Percentiles rank a stretch among this genome's conserved stretches.
phyloP scores from a whole-genome alignment of 306 rosid species.

The Fragaria iinumae region DNA sequence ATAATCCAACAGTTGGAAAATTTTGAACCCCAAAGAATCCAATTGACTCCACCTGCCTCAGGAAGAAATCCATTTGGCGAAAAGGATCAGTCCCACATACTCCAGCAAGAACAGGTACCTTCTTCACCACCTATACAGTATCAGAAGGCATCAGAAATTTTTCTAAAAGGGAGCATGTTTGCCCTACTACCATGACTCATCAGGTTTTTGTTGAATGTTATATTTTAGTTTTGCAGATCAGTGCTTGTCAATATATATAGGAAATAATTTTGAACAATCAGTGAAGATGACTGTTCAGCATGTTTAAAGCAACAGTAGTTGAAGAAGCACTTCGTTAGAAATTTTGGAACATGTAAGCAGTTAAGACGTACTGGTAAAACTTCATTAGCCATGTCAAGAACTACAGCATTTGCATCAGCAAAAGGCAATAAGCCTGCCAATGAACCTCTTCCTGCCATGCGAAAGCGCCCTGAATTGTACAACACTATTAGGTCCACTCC shows the following conservation, averaged over 20 bases:
- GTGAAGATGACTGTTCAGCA: neutral
- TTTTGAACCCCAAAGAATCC: slow-evolving; percentile 93
- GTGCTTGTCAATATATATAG: neutral
- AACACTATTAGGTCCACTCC: slow-evolving; percentile 84
- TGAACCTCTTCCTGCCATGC: slow-evolving; percentile 97
- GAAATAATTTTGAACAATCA: neutral
- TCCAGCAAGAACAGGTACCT: slow-evolving; percentile 88
- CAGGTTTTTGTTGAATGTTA: neutral
- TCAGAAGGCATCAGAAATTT: slow-evolving; percentile 22
- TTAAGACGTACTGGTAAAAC: slow-evolving; percentile 73
- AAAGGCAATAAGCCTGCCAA: slow-evolving; percentile 88
- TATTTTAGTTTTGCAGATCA: neutral
- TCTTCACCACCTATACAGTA: slow-evolving; percentile 64
- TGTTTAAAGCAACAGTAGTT: neutral
- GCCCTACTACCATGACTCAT: neutral
- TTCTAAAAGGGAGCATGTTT: neutral
- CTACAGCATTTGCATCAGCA: slow-evolving; percentile 91
- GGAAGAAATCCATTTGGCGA: slow-evolving; percentile 82
- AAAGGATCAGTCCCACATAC: slow-evolving; percentile 94
- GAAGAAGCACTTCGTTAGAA: slow-evolving; percentile 2
- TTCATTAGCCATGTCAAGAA: slow-evolving; percentile 94
- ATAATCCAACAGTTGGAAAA: slow-evolving; percentile 94
- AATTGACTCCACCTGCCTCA: slow-evolving; percentile 81
- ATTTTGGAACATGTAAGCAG: slow-evolving; percentile 26
- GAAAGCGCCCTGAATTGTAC: slow-evolving; percentile 94